Evolutionary conservation across 768 basidiomycete genomes (phyloP).

Genomic region (Lactifluus hygrophoroides): DNA sequence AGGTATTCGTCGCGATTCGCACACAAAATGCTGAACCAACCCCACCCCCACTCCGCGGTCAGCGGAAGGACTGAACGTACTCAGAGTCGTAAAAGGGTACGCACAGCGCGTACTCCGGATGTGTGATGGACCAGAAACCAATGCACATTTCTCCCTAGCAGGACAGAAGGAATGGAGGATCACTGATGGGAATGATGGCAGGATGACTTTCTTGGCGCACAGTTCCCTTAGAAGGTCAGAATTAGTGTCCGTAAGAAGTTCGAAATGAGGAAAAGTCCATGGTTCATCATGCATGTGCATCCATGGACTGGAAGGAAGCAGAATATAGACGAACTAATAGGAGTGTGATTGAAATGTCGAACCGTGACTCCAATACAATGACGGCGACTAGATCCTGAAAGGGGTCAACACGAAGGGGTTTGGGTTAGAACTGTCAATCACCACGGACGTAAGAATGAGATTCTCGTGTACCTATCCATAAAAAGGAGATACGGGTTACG

Average conservation of each 20-base stretch:
- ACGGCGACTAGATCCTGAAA: not conserved
- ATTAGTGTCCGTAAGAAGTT: not conserved
- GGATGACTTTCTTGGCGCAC: not conserved
- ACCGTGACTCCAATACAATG: not conserved
- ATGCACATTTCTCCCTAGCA: constrained; percentile 61
- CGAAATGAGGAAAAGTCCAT: not conserved
- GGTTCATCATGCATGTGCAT: no score
- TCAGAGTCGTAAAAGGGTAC: constrained; percentile 23
- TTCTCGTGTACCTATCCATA: constrained; percentile 1
- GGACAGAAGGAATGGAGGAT: constrained; percentile 15
- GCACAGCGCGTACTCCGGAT: constrained; percentile 73
- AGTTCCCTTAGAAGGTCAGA: constrained; percentile 13
- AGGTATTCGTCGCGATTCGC: constrained; percentile 74
- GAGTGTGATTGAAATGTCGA: not conserved
- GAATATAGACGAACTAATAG: constrained; percentile 5
- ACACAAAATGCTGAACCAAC: constrained; percentile 66
- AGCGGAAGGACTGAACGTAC: not conserved
- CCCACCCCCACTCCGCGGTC: constrained; percentile 1
- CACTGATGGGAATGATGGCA: constrained; percentile 9
- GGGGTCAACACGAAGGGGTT: no score
- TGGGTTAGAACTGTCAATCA: constrained; percentile 4
- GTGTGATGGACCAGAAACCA: constrained; percentile 67
- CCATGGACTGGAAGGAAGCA: constrained; percentile 12
- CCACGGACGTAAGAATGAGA: constrained; percentile 2
- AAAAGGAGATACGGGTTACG: not conserved